Evolutionary conservation across 192 early-diverging fungal genomes (phyloP).

Genomic region (Umbelopsis vinacea): DNA sequence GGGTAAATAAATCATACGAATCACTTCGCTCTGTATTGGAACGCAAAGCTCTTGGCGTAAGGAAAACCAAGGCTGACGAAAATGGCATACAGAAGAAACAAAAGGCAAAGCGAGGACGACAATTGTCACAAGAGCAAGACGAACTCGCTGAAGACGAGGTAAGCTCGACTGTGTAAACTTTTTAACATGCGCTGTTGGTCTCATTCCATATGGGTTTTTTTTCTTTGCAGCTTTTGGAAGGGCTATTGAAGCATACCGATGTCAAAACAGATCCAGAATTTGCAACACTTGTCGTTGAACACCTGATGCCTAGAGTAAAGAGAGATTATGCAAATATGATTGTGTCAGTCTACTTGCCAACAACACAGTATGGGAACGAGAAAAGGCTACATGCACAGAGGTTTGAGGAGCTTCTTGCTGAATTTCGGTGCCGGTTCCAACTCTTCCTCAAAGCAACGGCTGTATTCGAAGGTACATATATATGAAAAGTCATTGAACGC

Average conservation of each 20-base stretch:
- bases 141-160: conserved; percentile 3
- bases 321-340: background rate
- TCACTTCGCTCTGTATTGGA: background rate
- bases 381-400: background rate
- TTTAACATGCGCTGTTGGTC: background rate
- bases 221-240: background rate
- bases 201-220: too few species aligned
- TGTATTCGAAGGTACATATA: background rate
- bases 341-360: background rate
- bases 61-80: background rate
- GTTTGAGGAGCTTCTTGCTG: background rate
- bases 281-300: background rate
- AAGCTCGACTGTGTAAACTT: background rate
- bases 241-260: background rate
- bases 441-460: background rate
- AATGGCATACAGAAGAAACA: background rate
- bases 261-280: background rate
- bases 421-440: background rate
- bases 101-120: background rate
- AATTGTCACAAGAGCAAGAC: background rate
- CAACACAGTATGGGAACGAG: background rate
- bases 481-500: background rate
- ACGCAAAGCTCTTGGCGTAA: background rate
- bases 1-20: background rate
- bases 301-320: background rate